Base-by-base conservation (phyloP, 2,329 filamentous ascomycete species). In the Ophiosphaerella narmari region DNA sequence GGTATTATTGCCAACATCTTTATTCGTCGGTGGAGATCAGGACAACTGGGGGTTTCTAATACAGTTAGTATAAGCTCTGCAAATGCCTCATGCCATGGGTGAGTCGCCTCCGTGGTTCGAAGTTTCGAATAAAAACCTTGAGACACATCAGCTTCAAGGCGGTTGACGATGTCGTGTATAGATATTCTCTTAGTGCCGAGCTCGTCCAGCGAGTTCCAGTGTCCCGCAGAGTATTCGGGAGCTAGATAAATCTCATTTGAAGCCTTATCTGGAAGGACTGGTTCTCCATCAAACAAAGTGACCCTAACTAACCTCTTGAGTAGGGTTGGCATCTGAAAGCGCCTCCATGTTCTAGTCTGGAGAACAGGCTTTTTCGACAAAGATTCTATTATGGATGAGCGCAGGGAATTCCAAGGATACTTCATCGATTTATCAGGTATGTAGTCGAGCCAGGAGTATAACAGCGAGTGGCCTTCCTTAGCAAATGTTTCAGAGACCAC, bases 391-490 rank as follows among this genome's bases (percentile, higher is more conserved):
- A 65, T 60, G 2, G 37, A 33, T 4, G 34, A 13, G 23, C 36
- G 43, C 2, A 63, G 39, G 6, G 16, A 1, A 29, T 50, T 46
- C 60, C 54, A 65, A 4, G 32, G 43, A 12, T 39, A 18, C 9
- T 59, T 48, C 47, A 54, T 56, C 2, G 13, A 12, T 21, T 39
- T 16, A 1, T 9, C 48, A 0, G 62, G 62, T 12, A 65, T 24
- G 34, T 47, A 65, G 4, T 60, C 49, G 12, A 63, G 46, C 62
- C 62, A 65, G 1, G 54, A 55, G 37, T 60, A 55, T 36, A 29
- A 35, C 16, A 62, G 43, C 12, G 48, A 32, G 40, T 61, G 50
- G 14, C 50, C 40, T 2, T 21, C 11, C 2, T 33, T 47, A n/a
- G 54, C 36, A 40, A 65, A 65, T 2, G 18, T 38, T 4, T 23